Base-by-base conservation (phyloP, 2,329 filamentous ascomycete genomes). In the Fusarium sp. region DNA sequence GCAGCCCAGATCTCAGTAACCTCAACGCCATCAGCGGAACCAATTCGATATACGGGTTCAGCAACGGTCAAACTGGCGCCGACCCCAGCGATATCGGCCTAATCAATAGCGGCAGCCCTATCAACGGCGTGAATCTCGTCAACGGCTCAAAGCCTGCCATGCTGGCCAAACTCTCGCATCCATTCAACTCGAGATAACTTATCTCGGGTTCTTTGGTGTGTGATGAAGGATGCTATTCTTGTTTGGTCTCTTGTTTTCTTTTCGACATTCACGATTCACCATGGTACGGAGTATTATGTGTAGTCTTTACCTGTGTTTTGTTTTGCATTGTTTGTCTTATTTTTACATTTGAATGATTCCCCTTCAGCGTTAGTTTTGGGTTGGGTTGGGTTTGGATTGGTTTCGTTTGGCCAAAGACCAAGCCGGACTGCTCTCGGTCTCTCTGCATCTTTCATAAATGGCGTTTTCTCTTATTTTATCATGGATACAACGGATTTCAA, bases 291-390 rank as follows among this genome's bases (percentile, higher is more conserved):
- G 44, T 49, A 49, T 49, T 44, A 44, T 44, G 29, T 31, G 29
- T 31, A 31, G 29, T 31, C 29, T 31, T 31, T 31, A 31, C 29
- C 29, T 31, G 29, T 31, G 9, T 31, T 31, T 31, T 31, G 29
- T 31, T 31, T 49, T 49, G 22, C 22, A 27, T 46, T 46, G 38
- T 46, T 49, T 27, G 12, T 24, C 6, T 44, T 27, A 8, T 49
- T 27, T 49, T 49, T 49, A 49, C 22, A 49, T 27, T 42, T 24
- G 44, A 24, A 73, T 70, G 70, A 77, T 77, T 75, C 72, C 75
- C 72, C 66, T 49, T 49, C 44, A 49, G 22, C 44, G 44, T 49
- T 49, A 17, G 22, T 49, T 49, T 49, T 63, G 36, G 58, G 42
- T 31, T 29, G 7, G 27, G 27, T 29, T 31, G 9, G 29, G 29